Percentiles rank a stretch among this genome's conserved stretches.
These are phyloP conservation scores for Sphagnum tenellum DNA, from an alignment of 225 moss, liverwort and hornwort species.

Conservation along the genomic window DNA sequence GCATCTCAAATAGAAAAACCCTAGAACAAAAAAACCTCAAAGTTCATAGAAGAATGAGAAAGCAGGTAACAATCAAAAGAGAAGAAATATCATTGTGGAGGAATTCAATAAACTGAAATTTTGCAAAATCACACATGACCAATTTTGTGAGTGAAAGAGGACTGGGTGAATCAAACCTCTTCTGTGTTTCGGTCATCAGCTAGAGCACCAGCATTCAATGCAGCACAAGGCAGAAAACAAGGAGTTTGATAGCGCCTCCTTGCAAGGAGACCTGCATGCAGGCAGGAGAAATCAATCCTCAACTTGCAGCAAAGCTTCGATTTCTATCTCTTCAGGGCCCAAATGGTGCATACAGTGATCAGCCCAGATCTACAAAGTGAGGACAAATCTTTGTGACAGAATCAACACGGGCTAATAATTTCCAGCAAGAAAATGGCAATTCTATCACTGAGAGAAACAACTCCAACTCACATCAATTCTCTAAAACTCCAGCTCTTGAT, in stretches of 20 bases:
- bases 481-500: too few species aligned
- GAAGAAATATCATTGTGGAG: not conserved
- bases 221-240: not conserved
- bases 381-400: too few species aligned
- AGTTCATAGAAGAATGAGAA: not conserved
- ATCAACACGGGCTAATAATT: too few species aligned
- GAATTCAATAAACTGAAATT: not conserved
- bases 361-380: too few species aligned
- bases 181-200: not conserved
- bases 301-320: too few species aligned
- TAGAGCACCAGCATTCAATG: conserved; percentile 1
- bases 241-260: not conserved
- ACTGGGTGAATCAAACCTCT: not conserved
- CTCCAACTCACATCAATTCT: too few species aligned
- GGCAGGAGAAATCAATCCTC: too few species aligned
- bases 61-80: not conserved
- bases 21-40: not conserved
- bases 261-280: conserved; percentile 1
- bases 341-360: too few species aligned
- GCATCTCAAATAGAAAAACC: not conserved
- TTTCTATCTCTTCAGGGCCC: too few species aligned
- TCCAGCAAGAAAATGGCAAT: too few species aligned
- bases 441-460: too few species aligned
- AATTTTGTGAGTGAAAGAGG: not conserved
- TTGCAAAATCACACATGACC: too few species aligned